Evolutionary conservation across 371 early-diverging fungal species (phyloP).

Genomic region (Mucor indicus): DNA sequence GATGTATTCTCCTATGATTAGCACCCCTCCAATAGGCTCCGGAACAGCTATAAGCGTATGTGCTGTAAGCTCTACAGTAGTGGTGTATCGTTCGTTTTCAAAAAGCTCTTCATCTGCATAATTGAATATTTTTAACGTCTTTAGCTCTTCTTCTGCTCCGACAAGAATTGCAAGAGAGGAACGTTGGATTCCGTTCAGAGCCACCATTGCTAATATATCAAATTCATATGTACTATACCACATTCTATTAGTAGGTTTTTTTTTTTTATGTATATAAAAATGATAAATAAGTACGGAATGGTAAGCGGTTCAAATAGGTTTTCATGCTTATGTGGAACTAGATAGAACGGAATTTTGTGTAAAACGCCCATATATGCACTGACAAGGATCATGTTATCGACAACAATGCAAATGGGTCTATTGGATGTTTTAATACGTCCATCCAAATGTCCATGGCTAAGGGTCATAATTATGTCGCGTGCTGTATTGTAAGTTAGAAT

Average conservation of each 20-base stretch:
- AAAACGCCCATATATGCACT: conserved; percentile 11
- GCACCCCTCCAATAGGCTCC: conserved; percentile 55
- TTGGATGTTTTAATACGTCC: background rate
- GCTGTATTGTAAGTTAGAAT: conserved; percentile 1
- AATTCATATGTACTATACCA: conserved; percentile 14
- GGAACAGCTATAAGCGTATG: conserved; percentile 59
- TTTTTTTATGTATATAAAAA: background rate
- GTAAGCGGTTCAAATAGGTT: too few relatives aligned
- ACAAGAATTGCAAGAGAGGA: conserved; percentile 5
- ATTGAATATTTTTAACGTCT: conserved; percentile 10
- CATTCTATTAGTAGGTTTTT: background rate
- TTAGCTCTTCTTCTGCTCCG: conserved; percentile 19
- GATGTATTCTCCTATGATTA: conserved; percentile 70
- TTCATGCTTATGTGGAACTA: background rate
- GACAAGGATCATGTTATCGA: conserved; percentile 9
- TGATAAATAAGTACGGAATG: background rate
- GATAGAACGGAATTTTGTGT: conserved; percentile 5
- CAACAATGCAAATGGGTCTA: background rate
- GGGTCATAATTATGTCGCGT: background rate
- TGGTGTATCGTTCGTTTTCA: conserved; percentile 4
- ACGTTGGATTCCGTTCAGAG: conserved; percentile 2
- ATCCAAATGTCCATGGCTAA: conserved; percentile 5
- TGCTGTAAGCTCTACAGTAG: conserved; percentile 50
- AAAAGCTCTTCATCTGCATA: background rate
- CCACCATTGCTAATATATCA: conserved; percentile 14